These are phyloP conservation scores for Ophiostoma ips DNA, from an alignment of 2,329 filamentous ascomycete species.

Conservation along the genomic window DNA sequence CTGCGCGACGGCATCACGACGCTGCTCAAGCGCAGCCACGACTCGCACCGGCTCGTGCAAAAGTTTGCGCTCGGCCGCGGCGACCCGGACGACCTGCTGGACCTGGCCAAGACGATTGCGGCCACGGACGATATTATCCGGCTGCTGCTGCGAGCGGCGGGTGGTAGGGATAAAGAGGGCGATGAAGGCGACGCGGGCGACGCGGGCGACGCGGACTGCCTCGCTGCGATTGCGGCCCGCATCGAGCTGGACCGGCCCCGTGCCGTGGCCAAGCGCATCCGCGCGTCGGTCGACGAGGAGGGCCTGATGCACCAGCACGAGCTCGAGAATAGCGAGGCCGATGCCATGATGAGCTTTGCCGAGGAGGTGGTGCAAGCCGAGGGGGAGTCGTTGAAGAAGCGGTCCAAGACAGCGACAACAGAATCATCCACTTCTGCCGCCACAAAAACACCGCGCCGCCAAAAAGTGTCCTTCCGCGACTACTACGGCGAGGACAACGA, in stretches of 20 bases:
- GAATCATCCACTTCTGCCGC: not conserved
- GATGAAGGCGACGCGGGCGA: not conserved
- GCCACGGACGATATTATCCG: constrained; percentile 53
- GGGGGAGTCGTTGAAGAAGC: constrained; percentile 22
- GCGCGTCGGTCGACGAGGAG: constrained; percentile 79
- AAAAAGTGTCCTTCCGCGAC: constrained; percentile 32
- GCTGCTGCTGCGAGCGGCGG: constrained; percentile 25
- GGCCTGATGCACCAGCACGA: constrained; percentile 70
- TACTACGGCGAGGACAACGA: constrained; percentile 46
- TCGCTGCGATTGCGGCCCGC: constrained; percentile 35
- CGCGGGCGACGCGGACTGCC: constrained; percentile 1
- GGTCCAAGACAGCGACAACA: constrained; percentile 18
- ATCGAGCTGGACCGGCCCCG: constrained; percentile 54
- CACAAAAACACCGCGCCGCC: not conserved
- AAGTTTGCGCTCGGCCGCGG: constrained; percentile 87
- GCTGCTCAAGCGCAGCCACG: constrained; percentile 61
- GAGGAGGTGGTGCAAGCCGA: constrained; percentile 56
- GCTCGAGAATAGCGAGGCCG: constrained; percentile 57
- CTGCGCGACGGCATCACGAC: constrained; percentile 56
- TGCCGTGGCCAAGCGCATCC: constrained; percentile 57
- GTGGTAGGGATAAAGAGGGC: no score
- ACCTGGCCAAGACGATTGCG: constrained; percentile 65
- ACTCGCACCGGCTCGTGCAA: constrained; percentile 80
- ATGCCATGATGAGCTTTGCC: constrained; percentile 57
- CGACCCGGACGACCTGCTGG: constrained; percentile 81